Base-by-base conservation (phyloP, 2,329 filamentous ascomycete species). In the Orbilia blumenaviensis region DNA sequence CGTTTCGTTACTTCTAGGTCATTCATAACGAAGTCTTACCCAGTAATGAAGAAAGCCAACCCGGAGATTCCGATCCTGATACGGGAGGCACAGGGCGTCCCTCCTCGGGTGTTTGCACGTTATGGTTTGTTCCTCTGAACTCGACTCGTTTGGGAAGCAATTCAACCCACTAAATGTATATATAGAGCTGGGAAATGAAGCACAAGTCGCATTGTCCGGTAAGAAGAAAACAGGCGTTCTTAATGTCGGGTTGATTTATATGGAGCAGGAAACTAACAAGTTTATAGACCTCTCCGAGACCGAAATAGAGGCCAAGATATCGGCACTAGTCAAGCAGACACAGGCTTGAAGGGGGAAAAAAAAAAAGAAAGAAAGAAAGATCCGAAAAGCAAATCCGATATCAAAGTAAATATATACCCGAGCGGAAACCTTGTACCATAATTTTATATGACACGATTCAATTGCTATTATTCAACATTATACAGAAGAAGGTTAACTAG, bases 21-120 rank as follows among this genome's bases (percentile, higher is more conserved):
- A 29, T 99, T 99, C 85, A 87, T 99, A 79, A 91, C 90, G 79
- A 89, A 92, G 83, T 90, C 93, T 79, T 99, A 99, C 84, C 95
- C 95, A 52, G 95, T 92, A 76, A 98, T 99, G 94, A 99, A 99
- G 89, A 96, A 96, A 87, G 92, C 94, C 88, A 99, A 99, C 86
- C 95, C 95, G 69, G 86, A 92, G 84, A 94, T 88, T 56, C 95
- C 95, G 66, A 98, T 99, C 84, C 87, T 99, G 86, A 90, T 99
- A 82, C 92, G 95, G 82, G 95, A 98, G 86, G 95, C 94, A 63
- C 86, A 89, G 80, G 93, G 92, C 81, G 92, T 92, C 66, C 86
- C 91, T 83, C 94, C 95, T 78, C 91, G 89, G 84, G 89, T 99
- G 78, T 98, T 91, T 84, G 94, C 94, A 80, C 88, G 95, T 89